Evolutionary conservation across 2,329 filamentous ascomycete genomes (phyloP).

Genomic region (Bisporella sp.): DNA sequence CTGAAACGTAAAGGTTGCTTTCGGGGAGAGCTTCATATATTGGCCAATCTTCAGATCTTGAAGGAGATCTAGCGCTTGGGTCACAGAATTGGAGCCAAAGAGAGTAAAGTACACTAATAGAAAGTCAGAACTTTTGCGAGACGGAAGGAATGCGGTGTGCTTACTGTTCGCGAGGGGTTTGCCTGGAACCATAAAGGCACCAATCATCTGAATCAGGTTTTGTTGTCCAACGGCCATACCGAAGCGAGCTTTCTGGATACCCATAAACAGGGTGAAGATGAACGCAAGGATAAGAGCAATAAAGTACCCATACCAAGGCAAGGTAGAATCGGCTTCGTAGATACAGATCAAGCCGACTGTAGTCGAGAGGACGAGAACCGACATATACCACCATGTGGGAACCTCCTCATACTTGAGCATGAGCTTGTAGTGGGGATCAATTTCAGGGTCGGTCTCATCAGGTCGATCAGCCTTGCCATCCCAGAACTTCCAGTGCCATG

Average conservation of each 20-base stretch:
- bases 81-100: conserved; percentile 47
- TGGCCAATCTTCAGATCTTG: conserved; percentile 45
- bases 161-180: conserved; percentile 58
- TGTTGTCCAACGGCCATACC: conserved; percentile 40
- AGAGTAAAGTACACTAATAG: conserved; percentile 55
- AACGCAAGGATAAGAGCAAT: conserved; percentile 18
- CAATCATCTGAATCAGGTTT: conserved; percentile 40
- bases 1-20: conserved; percentile 29
- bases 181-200: conserved; percentile 42
- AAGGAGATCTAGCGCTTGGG: conserved; percentile 38
- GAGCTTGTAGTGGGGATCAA: conserved; percentile 44
- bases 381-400: conserved; percentile 50
- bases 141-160: background rate
- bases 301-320: conserved; percentile 25
- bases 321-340: conserved; percentile 7
- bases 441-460: conserved; percentile 30
- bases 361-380: conserved; percentile 40
- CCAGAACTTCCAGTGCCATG: conserved; percentile 20
- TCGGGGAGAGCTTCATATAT: conserved; percentile 38
- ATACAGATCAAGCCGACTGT: conserved; percentile 26
- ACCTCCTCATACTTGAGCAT: conserved; percentile 49
- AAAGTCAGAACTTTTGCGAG: background rate
- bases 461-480: background rate
- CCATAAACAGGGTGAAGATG: conserved; percentile 22
- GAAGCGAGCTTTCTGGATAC: conserved; percentile 36